phyloP scores from a whole-genome alignment of 1,139 yeast species.

The Wickerhamiella pararugosa region DNA sequence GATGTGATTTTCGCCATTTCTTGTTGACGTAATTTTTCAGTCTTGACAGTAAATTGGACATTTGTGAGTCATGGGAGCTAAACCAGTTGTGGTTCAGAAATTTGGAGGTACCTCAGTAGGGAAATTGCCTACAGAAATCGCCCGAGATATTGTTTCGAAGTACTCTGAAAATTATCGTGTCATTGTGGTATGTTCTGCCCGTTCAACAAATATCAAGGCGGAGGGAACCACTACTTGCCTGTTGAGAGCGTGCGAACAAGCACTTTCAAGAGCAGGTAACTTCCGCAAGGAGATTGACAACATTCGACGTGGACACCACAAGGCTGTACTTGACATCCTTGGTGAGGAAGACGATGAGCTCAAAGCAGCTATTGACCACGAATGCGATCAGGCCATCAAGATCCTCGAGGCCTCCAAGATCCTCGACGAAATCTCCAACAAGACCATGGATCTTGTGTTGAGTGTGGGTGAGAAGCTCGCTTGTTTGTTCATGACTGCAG shows the following conservation, averaged over 20 bases:
- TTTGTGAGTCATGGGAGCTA: conserved; percentile 2
- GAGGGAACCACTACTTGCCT: conserved; percentile 86
- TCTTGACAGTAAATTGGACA: not conserved
- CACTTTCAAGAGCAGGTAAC: conserved; percentile 34
- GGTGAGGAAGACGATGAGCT: conserved; percentile 31
- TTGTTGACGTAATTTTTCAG: not conserved
- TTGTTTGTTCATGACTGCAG: conserved; percentile 74
- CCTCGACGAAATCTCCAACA: conserved; percentile 79
- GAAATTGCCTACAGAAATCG: conserved; percentile 73
- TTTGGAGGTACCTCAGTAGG: conserved; percentile 99
- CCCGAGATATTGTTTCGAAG: conserved; percentile 63
- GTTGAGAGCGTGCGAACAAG: conserved; percentile 58
- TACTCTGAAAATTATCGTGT: conserved; percentile 49
- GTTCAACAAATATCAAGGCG: conserved; percentile 77
- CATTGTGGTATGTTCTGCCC: conserved; percentile 94
- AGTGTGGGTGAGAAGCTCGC: conserved; percentile 88
- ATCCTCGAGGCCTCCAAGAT: conserved; percentile 75
- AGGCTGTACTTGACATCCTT: conserved; percentile 49
- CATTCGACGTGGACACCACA: conserved; percentile 62
- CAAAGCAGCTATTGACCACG: conserved; percentile 42
- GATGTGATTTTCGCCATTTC: not conserved
- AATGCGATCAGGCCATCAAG: conserved; percentile 52
- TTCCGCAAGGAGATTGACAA: conserved; percentile 32
- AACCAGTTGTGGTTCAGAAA: conserved; percentile 81
- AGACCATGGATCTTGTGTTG: conserved; percentile 82